phyloP scores from a whole-genome alignment of 805 yeast genomes.

The Candida parachauliodes region DNA sequence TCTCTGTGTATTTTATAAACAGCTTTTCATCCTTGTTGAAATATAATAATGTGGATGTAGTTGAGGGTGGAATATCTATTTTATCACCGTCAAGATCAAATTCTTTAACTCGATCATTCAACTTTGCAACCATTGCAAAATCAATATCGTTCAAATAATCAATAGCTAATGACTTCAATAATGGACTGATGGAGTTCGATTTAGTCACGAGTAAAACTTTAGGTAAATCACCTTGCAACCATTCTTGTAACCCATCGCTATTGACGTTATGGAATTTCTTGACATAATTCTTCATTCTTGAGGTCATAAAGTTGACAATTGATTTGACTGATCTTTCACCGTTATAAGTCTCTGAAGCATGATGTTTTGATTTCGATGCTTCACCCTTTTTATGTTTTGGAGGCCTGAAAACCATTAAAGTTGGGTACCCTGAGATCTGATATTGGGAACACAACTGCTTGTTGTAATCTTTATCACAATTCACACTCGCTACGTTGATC shows the following conservation, averaged over 20 bases:
- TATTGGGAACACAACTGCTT: conserved; percentile 65
- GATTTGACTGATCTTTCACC: conserved; percentile 60
- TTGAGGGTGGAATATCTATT: conserved; percentile 18
- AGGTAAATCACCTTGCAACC: conserved; percentile 28
- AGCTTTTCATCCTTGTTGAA: conserved; percentile 16
- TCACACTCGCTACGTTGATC: conserved; percentile 73
- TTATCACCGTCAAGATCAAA: conserved; percentile 18
- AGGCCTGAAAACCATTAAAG: conserved; percentile 78
- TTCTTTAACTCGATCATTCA: conserved; percentile 17
- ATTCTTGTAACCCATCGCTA: conserved; percentile 19
- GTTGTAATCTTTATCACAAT: conserved; percentile 73
- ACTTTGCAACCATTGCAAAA: conserved; percentile 41
- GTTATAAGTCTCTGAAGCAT: conserved; percentile 53
- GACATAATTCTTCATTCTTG: conserved; percentile 65
- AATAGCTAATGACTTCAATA: conserved; percentile 63
- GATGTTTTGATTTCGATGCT: conserved; percentile 20
- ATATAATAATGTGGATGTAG: conserved; percentile 25
- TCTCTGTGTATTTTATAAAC: conserved; percentile 20
- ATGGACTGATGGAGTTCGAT: conserved; percentile 47
- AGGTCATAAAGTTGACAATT: conserved; percentile 50
- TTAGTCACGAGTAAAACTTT: conserved; percentile 54
- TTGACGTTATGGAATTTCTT: conserved; percentile 41
- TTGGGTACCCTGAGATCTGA: conserved; percentile 77
- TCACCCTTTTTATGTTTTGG: conserved; percentile 47
- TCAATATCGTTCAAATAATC: conserved; percentile 56